Evolutionary conservation across 352 stramenopile species (phyloP).

Genomic region (Phytophthora sansomeana): DNA sequence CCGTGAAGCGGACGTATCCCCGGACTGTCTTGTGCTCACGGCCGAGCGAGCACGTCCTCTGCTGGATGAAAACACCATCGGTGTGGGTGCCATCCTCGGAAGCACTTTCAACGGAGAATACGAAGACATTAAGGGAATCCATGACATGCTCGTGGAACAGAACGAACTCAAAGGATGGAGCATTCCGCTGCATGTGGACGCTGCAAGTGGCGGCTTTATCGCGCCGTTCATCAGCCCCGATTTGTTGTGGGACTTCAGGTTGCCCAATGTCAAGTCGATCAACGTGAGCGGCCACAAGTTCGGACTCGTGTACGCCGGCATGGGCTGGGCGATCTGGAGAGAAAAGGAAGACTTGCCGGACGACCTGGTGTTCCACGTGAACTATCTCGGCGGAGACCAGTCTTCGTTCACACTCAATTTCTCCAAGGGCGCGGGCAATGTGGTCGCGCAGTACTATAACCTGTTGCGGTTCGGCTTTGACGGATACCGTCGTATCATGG

Average conservation of each 20-base stretch:
- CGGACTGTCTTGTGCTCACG: slow-evolving; percentile 72
- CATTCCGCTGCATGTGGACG: slow-evolving; percentile 81
- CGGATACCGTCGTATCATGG: slow-evolving; percentile 80
- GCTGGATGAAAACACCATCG: slow-evolving; percentile 93
- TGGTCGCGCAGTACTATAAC: slow-evolving; percentile 35
- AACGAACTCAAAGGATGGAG: slow-evolving; percentile 80
- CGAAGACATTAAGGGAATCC: slow-evolving; percentile 89
- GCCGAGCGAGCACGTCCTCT: slow-evolving; percentile 72
- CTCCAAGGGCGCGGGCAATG: slow-evolving; percentile 78
- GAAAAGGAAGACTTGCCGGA: slow-evolving; percentile 73
- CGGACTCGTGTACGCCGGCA: slow-evolving; percentile 90
- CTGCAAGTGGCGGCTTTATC: slow-evolving; percentile 70
- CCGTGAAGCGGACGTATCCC: slow-evolving; percentile 27
- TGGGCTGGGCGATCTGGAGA: slow-evolving; percentile 91
- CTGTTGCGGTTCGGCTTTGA: slow-evolving; percentile 32
- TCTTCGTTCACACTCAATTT: slow-evolving; percentile 93
- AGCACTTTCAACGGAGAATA: slow-evolving; percentile 94
- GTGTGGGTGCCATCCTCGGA: slow-evolving; percentile 86
- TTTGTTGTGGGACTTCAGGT: slow-evolving; percentile 85
- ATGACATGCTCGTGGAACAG: slow-evolving; percentile 79
- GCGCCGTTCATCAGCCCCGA: slow-evolving; percentile 89
- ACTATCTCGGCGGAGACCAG: slow-evolving; percentile 76
- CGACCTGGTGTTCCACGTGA: slow-evolving; percentile 73
- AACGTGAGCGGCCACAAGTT: slow-evolving; percentile 94
- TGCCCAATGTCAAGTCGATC: slow-evolving; percentile 91